These are phyloP conservation scores for Fusarium udum DNA, from an alignment of 2,329 filamentous ascomycete species.

Conservation along the genomic window DNA sequence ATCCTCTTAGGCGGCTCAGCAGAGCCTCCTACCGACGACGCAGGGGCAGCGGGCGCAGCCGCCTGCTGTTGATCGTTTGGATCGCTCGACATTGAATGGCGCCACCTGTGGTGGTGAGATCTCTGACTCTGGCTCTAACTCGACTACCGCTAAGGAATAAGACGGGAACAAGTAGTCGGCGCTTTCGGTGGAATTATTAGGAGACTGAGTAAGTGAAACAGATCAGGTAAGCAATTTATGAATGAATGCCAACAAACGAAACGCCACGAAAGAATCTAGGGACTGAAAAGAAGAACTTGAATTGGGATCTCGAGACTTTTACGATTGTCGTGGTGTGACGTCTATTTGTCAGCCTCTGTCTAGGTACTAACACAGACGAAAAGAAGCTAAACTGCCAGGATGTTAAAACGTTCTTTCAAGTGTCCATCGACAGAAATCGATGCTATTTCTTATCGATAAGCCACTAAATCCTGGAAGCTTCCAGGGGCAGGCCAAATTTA, in stretches of 20 bases:
- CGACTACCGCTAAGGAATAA: constrained; percentile 4
- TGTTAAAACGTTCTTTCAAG: background rate
- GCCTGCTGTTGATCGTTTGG: constrained; percentile 37
- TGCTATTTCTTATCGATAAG: constrained; percentile 20
- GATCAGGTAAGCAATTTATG: background rate
- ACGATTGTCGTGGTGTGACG: constrained; percentile 32
- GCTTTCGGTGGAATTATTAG: constrained; percentile 6
- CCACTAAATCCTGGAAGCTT: background rate
- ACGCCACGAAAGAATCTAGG: constrained; percentile 1
- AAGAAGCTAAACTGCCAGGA: background rate
- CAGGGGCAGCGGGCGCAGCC: constrained; percentile 33
- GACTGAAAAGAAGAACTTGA: background rate
- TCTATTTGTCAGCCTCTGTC: constrained; percentile 38
- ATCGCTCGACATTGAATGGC: constrained; percentile 43
- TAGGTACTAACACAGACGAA: background rate
- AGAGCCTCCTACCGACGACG: constrained; percentile 33
- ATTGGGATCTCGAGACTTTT: constrained; percentile 1
- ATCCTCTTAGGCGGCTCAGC: constrained; percentile 61
- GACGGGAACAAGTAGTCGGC: constrained; percentile 10
- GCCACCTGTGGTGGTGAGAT: constrained; percentile 27
- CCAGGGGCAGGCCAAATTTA: constrained; percentile 7
- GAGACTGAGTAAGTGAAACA: background rate
- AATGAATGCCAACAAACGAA: background rate
- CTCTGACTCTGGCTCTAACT: background rate
- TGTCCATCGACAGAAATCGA: background rate